These are phyloP conservation scores for Didymella glomerata DNA, from an alignment of 2,329 filamentous ascomycete genomes.

Conservation along the genomic window DNA sequence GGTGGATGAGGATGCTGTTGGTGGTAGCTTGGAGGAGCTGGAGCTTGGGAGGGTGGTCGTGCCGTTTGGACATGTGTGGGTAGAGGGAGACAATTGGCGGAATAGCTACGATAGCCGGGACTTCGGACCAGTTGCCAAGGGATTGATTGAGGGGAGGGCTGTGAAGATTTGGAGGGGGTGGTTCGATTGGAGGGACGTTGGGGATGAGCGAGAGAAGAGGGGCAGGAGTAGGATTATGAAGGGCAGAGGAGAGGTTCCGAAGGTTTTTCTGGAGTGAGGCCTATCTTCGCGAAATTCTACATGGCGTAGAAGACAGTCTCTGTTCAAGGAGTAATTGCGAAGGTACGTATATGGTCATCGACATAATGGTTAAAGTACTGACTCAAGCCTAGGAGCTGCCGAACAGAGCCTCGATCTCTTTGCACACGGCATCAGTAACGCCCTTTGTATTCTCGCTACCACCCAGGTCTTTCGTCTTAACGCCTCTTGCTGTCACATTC, in stretches of 20 bases:
- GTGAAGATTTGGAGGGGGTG: conserved; percentile 70
- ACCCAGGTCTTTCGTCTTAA: conserved; percentile 68
- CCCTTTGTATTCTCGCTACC: conserved; percentile 65
- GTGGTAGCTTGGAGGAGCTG: conserved; percentile 20
- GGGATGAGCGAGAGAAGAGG: conserved; percentile 55
- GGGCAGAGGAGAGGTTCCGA: conserved; percentile 38
- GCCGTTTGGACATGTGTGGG: conserved; percentile 88
- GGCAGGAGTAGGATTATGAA: conserved; percentile 55
- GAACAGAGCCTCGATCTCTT: conserved; percentile 59
- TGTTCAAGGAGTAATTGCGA: not conserved
- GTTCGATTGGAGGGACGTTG: conserved; percentile 59
- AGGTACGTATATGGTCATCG: conserved; percentile 18
- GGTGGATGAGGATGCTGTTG: conserved; percentile 28
- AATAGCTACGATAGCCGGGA: conserved; percentile 84
- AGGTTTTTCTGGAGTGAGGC: conserved; percentile 35
- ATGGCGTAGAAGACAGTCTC: not conserved
- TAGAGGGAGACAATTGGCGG: conserved; percentile 85
- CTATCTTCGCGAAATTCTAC: not conserved
- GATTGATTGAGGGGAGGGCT: conserved; percentile 77
- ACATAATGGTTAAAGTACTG: not conserved
- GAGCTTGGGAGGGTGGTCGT: conserved; percentile 63
- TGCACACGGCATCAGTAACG: conserved; percentile 66
- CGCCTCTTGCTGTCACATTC: conserved; percentile 63
- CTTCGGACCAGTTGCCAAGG: conserved; percentile 83
- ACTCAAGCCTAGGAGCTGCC: conserved; percentile 22